Evolutionary conservation across 345 rosid genomes (phyloP), one percentile per base, ranked within the genome.

Genomic region (Citrus hindsii): DNA sequence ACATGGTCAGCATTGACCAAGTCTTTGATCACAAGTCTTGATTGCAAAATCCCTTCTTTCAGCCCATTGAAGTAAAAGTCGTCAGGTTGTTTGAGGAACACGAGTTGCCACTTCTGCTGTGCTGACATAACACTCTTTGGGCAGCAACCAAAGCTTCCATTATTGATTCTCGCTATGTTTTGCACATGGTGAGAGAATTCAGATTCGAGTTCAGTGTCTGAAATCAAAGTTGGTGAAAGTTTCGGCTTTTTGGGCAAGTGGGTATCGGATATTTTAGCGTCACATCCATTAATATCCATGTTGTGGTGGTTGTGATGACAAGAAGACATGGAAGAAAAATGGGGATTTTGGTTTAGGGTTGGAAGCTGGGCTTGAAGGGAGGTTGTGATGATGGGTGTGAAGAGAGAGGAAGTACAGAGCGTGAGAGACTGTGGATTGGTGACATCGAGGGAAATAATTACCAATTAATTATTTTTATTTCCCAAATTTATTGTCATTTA

Each of bases 71-170:
- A 83, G 81, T 86, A 95, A 87, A 93, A 95, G 37, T 78, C 55
- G 77, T 95, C 97, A 2, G 98, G 98, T 75, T 93, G 98, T 28
- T 87, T 82, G 68, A 93, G 90, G 84, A 81, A 95, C 25, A 73
- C 82, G 59, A 88, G 88, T 82, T 93, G 98, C 90, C 92, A 89
- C 6, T 78, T 80, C 63, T 81, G 86, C 69, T 95, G 98, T 46
- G 88, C 86, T 60, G 97, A 73, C 51, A 93, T 79, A 68, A 95
- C 76, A 24, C 92, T 85, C 32, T 90, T 79, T 2, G 98, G 98
- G 69, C 98, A 92, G 84, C 88, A 87, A 2, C 98, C 98, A 73
- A 93, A 95, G 86, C 98, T 93, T 18, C 98, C 98, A 89, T 95
- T 95, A 87, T 95, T 95, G 80, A 95, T 86, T 22, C 98, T 84